Base-by-base conservation (phyloP, 805 yeast genomes). In the Zygoascus biomembranicola region DNA sequence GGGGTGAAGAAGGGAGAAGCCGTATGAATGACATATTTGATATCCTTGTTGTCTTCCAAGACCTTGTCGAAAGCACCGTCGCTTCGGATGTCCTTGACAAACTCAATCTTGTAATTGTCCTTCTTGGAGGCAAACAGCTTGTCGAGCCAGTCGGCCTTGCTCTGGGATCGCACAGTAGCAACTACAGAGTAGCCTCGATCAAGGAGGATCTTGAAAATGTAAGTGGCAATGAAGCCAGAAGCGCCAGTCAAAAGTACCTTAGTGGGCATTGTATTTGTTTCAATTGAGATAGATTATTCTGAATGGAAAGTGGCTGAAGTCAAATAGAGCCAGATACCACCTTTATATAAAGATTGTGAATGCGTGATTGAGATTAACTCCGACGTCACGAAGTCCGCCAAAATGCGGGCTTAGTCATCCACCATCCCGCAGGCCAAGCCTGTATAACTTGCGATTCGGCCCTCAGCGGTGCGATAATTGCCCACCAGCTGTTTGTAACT, bases 31-130 rank as follows among this genome's bases (percentile, higher is more conserved):
- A 73, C 70, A 49, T 58, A 62, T 14, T 61, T 66, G 51, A 72
- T 61, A 26, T 68, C 71, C 19, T 66, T 59, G 55, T 77, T 72
- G 14, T 63, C 62, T 44, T 67, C 54, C 47, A 81, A 66, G 0
- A 74, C 76, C 10, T 67, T 64, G 59, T 78, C 81, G 56, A 81
- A 81, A 1, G 83, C 81, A 18, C 71, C 72, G 10, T 59, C 63
- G 2, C 50, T 59, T 1, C 66, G 63, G 49, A 68, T 62, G 47
- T 69, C 73, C 3, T 59, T 55, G 5, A 69, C 70, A 37, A 61
- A 54, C 35, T 52, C 69, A 44, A 69, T 56, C 16, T 57, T 52
- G 60, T 67, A 32, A 61, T 56, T 32, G 23, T 41, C 47, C 14
- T 39, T 48, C 8, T 56, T 43, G 44, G 63, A 64, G 44, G 52